Evolutionary conservation across 257 asterid genomes (phyloP).

Genomic region (Paulownia fortunei): DNA sequence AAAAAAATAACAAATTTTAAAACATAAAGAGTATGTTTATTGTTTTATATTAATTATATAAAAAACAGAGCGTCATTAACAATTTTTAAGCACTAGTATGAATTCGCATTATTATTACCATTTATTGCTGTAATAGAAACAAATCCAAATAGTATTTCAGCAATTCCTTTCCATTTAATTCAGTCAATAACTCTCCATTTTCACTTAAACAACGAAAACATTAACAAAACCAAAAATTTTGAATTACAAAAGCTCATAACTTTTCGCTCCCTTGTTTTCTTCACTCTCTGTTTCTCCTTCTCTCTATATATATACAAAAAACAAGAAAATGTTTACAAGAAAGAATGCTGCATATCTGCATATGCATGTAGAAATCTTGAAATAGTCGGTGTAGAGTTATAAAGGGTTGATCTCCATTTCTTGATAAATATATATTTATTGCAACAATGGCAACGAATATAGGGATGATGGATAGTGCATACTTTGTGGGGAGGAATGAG

Average conservation of each 20-base stretch:
- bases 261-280: conserved; percentile 44
- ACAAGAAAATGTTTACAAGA: not conserved
- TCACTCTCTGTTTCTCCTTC: conserved; percentile 3
- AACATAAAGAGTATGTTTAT: not conserved
- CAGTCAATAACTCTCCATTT: not conserved
- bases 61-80: too few relatives aligned
- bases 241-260: conserved; percentile 50
- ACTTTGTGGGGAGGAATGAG: conserved; percentile 91
- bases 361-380: conserved; percentile 21
- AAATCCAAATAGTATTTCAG: not conserved
- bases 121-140: not conserved
- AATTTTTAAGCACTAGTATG: too few relatives aligned
- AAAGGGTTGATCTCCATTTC: conserved; percentile 10
- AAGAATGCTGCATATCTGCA: not conserved
- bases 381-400: conserved; percentile 10
- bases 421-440: conserved; percentile 3
- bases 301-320: not conserved
- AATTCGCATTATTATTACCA: too few relatives aligned
- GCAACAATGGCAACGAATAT: conserved; percentile 72
- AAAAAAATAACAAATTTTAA: not conserved
- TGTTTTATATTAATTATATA: too few relatives aligned
- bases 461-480: conserved; percentile 93
- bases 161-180: not conserved
- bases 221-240: conserved; percentile 26
- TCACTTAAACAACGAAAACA: not conserved